Conservation (phyloP, 345 rosid genomes). For the Populus nigra region DNA sequence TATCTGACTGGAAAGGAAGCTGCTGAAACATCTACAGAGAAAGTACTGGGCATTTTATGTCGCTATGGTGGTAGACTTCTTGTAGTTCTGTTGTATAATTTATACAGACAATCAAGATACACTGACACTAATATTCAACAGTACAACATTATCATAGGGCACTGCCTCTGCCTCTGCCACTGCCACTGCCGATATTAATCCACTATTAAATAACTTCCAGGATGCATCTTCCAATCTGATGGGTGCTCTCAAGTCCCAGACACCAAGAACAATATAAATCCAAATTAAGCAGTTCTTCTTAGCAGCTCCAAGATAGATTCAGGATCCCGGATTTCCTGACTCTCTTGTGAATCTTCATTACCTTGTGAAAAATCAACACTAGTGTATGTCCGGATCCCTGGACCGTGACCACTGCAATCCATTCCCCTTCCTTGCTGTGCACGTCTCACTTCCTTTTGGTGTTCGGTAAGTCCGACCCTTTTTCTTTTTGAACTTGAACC, state of each 20-base stretch:
- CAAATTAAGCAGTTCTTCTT: constrained; percentile 16
- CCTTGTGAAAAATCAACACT: constrained; percentile 50
- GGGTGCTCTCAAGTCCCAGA: background rate
- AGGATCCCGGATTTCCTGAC: constrained; percentile 27
- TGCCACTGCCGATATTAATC: too few species aligned
- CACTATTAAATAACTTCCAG: background rate
- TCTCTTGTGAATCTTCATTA: constrained; percentile 45
- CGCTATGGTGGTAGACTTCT: too few species aligned
- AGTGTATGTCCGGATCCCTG: constrained; percentile 47
- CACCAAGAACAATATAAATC: background rate
- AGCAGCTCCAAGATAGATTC: constrained; percentile 34
- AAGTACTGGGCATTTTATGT: too few species aligned
- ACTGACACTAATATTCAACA: too few species aligned
- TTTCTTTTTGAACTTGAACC: constrained; percentile 29
- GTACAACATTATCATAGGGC: too few species aligned
- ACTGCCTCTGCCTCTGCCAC: too few species aligned
- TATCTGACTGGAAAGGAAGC: too few species aligned
- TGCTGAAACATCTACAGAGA: too few species aligned
- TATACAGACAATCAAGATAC: too few species aligned
- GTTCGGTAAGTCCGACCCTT: constrained; percentile 43
- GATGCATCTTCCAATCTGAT: background rate
- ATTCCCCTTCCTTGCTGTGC: constrained; percentile 50
- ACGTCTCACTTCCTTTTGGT: constrained; percentile 53
- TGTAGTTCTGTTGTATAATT: too few species aligned
- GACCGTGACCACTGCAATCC: constrained; percentile 50